These are phyloP conservation scores for Aspergillus sp. DNA, from an alignment of 2,329 filamentous ascomycete genomes.

Conservation along the genomic window DNA sequence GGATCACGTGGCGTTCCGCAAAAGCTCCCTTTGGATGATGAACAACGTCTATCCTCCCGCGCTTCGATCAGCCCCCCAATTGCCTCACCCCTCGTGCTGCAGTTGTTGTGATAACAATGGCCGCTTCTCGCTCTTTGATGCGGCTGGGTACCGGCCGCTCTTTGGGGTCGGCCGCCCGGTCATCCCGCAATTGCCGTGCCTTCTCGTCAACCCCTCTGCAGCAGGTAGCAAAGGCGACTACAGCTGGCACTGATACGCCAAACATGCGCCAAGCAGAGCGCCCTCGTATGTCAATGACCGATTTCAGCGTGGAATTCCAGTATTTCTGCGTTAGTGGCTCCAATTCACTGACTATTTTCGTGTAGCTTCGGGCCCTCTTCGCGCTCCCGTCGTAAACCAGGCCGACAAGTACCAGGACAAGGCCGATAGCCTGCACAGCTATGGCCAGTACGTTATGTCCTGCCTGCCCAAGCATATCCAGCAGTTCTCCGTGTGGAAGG, in stretches of 20 bases:
- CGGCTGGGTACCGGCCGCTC: constrained; percentile 43
- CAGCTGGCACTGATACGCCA: constrained; percentile 60
- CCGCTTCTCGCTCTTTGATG: constrained; percentile 46
- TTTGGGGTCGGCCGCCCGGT: constrained; percentile 35
- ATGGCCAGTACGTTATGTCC: constrained; percentile 95
- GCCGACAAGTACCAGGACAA: constrained; percentile 90
- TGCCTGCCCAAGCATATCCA: constrained; percentile 97
- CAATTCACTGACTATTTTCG: constrained; percentile 11
- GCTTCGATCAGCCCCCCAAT: constrained; percentile 16
- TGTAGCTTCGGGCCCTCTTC: constrained; percentile 60
- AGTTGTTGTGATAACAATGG: constrained; percentile 41
- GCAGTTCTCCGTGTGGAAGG: constrained; percentile 99
- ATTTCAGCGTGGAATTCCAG: not conserved
- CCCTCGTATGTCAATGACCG: constrained; percentile 42
- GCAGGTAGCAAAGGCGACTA: constrained; percentile 49
- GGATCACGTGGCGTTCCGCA: constrained; percentile 23
- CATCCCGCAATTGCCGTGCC: constrained; percentile 33
- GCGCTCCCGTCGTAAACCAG: constrained; percentile 81
- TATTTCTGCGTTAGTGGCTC: not conserved
- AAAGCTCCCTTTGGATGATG: constrained; percentile 19
- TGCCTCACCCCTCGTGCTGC: constrained; percentile 17
- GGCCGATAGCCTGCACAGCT: constrained; percentile 84
- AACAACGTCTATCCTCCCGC: constrained; percentile 24
- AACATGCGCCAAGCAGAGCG: constrained; percentile 66
- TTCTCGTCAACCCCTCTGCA: constrained; percentile 43